A percentile compares a stretch with the other conserved stretches of the same genome.
These are phyloP conservation scores for Glonium stellatum DNA, from an alignment of 495 filamentous ascomycete genomes.

Conservation along the genomic window DNA sequence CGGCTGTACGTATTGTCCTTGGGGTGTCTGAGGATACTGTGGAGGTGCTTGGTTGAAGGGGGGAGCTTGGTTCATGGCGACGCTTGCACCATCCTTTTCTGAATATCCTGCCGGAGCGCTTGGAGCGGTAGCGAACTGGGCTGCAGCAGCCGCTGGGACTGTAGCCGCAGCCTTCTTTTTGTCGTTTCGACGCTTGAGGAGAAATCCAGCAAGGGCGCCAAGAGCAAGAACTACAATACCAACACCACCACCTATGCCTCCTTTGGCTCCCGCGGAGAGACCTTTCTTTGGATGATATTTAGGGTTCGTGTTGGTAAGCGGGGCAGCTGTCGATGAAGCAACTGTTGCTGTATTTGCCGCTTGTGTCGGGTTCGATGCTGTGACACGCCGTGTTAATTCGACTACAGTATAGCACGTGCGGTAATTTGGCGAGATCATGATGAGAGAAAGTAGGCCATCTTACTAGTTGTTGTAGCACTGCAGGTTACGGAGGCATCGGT, in stretches of 20 bases:
- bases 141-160: not conserved
- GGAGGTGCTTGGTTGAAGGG: not conserved
- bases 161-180: not conserved
- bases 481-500: not conserved
- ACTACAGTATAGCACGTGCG: not conserved
- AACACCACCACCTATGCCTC: slow-evolving; percentile 37
- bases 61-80: not conserved
- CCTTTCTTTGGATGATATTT: not conserved
- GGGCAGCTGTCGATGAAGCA: not conserved
- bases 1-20: not conserved
- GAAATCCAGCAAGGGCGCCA: slow-evolving; percentile 10
- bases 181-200: not conserved
- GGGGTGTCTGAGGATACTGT: not conserved
- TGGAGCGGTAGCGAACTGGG: not conserved
- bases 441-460: not conserved
- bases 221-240: slow-evolving; percentile 31
- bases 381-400: not conserved
- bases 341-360: not conserved
- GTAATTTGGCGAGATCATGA: not conserved
- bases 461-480: not conserved
- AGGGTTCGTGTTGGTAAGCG: not conserved
- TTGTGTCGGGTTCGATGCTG: slow-evolving; percentile 2
- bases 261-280: slow-evolving; percentile 36
- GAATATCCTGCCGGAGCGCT: not conserved
- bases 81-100: not conserved